Evolutionary conservation across 78 protist species (phyloP), one percentile per base, ranked within the genome.

Genomic region (Dictyostelium intermedium): DNA sequence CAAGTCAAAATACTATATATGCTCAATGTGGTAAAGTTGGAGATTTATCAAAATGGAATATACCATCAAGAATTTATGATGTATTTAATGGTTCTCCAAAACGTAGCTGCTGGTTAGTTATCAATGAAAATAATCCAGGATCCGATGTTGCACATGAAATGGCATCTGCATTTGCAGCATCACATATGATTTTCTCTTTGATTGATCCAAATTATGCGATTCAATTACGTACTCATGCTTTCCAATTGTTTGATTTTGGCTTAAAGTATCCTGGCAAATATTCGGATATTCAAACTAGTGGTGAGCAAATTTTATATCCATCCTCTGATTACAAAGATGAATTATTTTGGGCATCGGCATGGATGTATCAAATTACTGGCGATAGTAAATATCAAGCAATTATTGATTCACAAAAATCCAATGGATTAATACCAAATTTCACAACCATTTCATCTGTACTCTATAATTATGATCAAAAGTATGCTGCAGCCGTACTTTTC

Each of bases 281-380:
- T 83, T 87, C 93, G 23, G 85, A 87, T 45, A 27, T 77, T 53
- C 37, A 47, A 74, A 53, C 47, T 5, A 74, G 74, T 66, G 74
- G 74, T 27, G 74, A 66, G 25, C 79, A 10, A 72, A 72, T 70
- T 25, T 60, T 86, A 66, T 87, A 78, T 83, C 61, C 79, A 43
- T 87, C 92, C 30, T 69, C 91, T 14, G 95, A 86, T 20, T 91
- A 41, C 39, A 39, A 13, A 5, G 95, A 91, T 66, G 95, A 91
- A 43, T 47, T 91, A 0, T 78, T 81, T 32, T 91, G 95, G 95
- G 87, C 74, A 18, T 41, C 87, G 7, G 27, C 83, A 13, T 91
- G 95, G 95, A 47, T 91, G 34, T 76, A 83, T 45, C 66, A 37
- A 47, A 85, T 85, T 0, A 81, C 95, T 63, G 76, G 70, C 7